A percentile compares a stretch with the other conserved stretches of the same genome.
Conservation (phyloP, 129 eudicot species). For the Flaveria trinervia region DNA sequence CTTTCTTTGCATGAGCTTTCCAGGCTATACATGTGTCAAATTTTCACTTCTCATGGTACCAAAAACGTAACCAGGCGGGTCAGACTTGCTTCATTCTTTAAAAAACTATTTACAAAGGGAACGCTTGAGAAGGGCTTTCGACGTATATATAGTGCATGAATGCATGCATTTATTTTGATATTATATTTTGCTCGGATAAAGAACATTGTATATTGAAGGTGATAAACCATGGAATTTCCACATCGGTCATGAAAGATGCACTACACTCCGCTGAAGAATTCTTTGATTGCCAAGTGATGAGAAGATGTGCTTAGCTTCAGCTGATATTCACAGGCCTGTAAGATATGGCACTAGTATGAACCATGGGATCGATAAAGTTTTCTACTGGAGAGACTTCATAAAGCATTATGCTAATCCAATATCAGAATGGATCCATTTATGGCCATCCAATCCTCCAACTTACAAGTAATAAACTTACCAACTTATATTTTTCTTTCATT, state of each 20-base stretch:
- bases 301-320: conserved; percentile 52
- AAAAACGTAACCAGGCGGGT: conserved; percentile 1
- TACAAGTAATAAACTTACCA: no score
- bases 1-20: conserved; percentile 23
- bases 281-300: conserved; percentile 52
- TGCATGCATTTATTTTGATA: conserved; percentile 34
- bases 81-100: conserved; percentile 9
- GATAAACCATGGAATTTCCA: conserved; percentile 65
- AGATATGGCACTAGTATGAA: conserved; percentile 71
- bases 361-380: conserved; percentile 47
- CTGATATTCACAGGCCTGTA: conserved; percentile 55
- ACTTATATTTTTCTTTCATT: no score
- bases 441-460: no score
- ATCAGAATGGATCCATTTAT: conserved; percentile 52
- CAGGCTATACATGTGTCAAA: conserved; percentile 17
- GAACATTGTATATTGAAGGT: conserved; percentile 44
- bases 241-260: conserved; percentile 45
- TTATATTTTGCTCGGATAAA: no score
- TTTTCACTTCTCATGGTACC: conserved; percentile 4
- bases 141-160: conserved; percentile 37
- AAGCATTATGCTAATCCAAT: conserved; percentile 67
- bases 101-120: background rate
- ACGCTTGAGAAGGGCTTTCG: conserved; percentile 2
- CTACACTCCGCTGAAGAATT: conserved; percentile 54
- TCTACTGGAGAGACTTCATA: conserved; percentile 75